A percentile compares a stretch with the other conserved stretches of the same genome.
These are phyloP conservation scores for Periconia sp. DNA, from an alignment of 2,329 filamentous ascomycete species.

Conservation along the genomic window DNA sequence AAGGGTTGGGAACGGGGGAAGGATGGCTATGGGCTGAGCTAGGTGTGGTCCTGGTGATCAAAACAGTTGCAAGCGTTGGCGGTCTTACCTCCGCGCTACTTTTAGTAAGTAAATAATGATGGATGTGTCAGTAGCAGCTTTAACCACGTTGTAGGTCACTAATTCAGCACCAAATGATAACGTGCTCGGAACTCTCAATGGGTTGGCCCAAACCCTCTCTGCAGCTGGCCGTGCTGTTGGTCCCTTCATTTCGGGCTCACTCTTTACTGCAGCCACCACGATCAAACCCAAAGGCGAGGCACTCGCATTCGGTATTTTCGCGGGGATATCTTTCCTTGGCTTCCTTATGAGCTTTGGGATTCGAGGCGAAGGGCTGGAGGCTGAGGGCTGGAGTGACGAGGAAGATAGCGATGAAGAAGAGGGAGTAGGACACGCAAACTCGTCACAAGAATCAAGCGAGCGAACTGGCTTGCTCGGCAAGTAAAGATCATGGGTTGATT, in stretches of 20 bases:
- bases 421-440: slow-evolving; percentile 18
- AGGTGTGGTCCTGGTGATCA: slow-evolving; percentile 80
- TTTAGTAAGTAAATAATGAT: slow-evolving; percentile 63
- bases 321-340: slow-evolving; percentile 78
- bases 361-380: slow-evolving; percentile 65
- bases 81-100: slow-evolving; percentile 89
- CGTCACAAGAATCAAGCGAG: slow-evolving; percentile 27
- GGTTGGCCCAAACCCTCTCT: slow-evolving; percentile 90
- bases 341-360: slow-evolving; percentile 83
- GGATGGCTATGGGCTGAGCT: slow-evolving; percentile 80
- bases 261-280: slow-evolving; percentile 80
- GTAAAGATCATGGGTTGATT: slow-evolving; percentile 18
- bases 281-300: slow-evolving; percentile 82
- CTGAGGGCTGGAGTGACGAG: slow-evolving; percentile 59
- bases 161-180: slow-evolving; percentile 88
- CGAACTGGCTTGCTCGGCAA: slow-evolving; percentile 38
- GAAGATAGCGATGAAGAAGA: slow-evolving; percentile 40
- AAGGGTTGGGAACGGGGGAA: slow-evolving; percentile 65
- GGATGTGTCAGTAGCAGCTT: slow-evolving; percentile 3
- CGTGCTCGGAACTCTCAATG: slow-evolving; percentile 88
- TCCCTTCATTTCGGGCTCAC: slow-evolving; percentile 82
- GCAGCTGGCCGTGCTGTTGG: slow-evolving; percentile 88
- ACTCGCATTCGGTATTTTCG: slow-evolving; percentile 86
- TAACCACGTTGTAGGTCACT: slow-evolving; percentile 69
- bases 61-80: slow-evolving; percentile 88